These are phyloP conservation scores for Luffa acutangula DNA, from an alignment of 306 rosid genomes.

Conservation along the genomic window DNA sequence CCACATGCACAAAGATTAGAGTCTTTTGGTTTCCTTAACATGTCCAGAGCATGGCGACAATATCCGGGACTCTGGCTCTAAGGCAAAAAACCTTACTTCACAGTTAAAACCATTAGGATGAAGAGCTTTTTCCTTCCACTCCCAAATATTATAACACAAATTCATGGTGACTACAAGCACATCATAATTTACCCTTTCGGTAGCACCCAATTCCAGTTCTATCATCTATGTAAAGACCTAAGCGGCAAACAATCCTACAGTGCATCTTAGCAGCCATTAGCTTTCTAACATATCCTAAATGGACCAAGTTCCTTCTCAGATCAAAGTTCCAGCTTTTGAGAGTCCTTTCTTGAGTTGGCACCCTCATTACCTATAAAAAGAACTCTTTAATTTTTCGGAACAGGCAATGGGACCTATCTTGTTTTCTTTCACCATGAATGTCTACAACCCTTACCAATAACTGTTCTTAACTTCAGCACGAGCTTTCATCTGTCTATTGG, in stretches of 20 bases:
- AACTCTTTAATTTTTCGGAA: neutral
- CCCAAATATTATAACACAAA: neutral
- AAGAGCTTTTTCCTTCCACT: neutral
- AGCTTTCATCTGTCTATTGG: neutral
- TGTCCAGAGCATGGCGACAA: neutral
- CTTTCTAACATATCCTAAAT: neutral
- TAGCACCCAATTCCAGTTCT: neutral
- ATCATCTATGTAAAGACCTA: neutral
- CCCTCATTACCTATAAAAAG: too few relatives aligned
- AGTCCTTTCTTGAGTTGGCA: neutral
- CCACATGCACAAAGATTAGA: neutral
- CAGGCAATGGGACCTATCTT: neutral
- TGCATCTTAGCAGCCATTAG: neutral
- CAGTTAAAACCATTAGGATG: neutral
- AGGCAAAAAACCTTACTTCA: neutral
- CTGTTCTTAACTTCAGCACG: neutral
- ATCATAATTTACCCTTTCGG: neutral
- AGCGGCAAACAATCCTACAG: neutral
- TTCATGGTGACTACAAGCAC: neutral
- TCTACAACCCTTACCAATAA: neutral
- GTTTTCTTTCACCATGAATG: neutral
- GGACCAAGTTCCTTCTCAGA: neutral
- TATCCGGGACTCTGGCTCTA: neutral
- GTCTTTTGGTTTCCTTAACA: neutral
- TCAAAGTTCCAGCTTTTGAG: neutral